Evolutionary conservation across 129 eudicot species (phyloP).

Genomic region (Glebionis coronaria): DNA sequence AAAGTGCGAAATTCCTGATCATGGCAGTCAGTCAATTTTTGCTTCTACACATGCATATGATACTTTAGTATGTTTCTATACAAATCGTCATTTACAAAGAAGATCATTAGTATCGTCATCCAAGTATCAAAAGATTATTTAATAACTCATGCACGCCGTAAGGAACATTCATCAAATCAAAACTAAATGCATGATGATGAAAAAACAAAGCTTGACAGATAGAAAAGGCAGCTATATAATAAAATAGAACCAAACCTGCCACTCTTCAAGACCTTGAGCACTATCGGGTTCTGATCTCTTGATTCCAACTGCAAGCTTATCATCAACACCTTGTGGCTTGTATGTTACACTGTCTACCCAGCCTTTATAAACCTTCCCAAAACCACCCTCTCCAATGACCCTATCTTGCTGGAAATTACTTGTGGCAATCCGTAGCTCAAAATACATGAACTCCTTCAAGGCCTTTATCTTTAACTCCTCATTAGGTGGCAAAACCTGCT

Average conservation of each 20-base stretch:
- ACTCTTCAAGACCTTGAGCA: constrained; percentile 67
- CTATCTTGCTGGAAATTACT: constrained; percentile 48
- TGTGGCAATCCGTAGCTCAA: constrained; percentile 55
- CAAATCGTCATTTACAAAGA: neutral
- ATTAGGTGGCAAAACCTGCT: constrained; percentile 1
- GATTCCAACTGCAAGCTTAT: constrained; percentile 63
- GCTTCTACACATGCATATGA: neutral
- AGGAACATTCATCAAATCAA: neutral
- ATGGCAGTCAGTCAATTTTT: neutral
- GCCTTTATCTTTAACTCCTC: neutral
- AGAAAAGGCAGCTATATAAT: neutral
- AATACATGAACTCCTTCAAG: constrained; percentile 45
- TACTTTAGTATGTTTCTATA: neutral
- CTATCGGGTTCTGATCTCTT: constrained; percentile 55
- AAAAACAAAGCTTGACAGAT: neutral
- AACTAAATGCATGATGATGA: neutral
- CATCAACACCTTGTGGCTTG: constrained; percentile 40
- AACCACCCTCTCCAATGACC: constrained; percentile 70
- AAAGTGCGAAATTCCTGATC: neutral
- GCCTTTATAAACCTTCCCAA: constrained; percentile 61
- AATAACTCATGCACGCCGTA: neutral
- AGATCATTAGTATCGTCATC: neutral
- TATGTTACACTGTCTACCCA: constrained; percentile 53
- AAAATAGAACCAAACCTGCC: constrained; percentile 47
- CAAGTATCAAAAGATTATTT: no score